Percentiles rank a stretch among this genome's conserved stretches.
phyloP scores from a whole-genome alignment of 2,329 filamentous ascomycete genomes.

The Arthrinium puccinioides region DNA sequence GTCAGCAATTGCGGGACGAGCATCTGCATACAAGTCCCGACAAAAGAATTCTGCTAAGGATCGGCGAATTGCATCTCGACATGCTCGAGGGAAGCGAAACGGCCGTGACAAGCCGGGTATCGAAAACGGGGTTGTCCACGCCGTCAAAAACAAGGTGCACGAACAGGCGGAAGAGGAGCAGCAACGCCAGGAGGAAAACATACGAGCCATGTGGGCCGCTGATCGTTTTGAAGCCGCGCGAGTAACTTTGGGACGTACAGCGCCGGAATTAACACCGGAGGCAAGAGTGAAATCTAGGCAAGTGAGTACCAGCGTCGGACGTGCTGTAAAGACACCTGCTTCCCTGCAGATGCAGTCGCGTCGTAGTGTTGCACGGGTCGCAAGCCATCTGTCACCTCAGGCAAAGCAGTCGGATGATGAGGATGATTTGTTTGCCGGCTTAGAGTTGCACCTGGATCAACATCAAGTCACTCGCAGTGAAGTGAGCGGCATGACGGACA shows the following conservation, averaged over 20 bases:
- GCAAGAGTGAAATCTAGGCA: too few species aligned
- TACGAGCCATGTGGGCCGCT: slow-evolving; percentile 25
- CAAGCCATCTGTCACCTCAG: too few species aligned
- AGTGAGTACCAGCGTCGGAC: too few species aligned
- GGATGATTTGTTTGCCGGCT: slow-evolving; percentile 17
- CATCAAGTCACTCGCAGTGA: too few species aligned
- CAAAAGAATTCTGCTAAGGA: slow-evolving; percentile 5
- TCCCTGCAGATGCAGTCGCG: too few species aligned
- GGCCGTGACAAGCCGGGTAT: slow-evolving; percentile 1
- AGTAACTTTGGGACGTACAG: slow-evolving; percentile 17
- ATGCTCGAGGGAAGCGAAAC: slow-evolving; percentile 7
- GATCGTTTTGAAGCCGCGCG: slow-evolving; percentile 17
- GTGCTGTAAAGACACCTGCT: too few species aligned
- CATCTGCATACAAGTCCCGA: too few species aligned
- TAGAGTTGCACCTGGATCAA: slow-evolving; percentile 17
- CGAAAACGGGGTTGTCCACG: too few species aligned
- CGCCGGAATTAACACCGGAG: too few species aligned
- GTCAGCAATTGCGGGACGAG: too few species aligned
- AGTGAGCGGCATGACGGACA: too few species aligned
- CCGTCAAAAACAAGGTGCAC: slow-evolving; percentile 15
- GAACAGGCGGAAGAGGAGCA: slow-evolving; percentile 18
- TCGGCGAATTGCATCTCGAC: slow-evolving; percentile 3
- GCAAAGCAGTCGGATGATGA: slow-evolving; percentile 6
- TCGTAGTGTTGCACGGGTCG: too few species aligned
- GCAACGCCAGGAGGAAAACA: slow-evolving; percentile 20